Evolutionary conservation across 169 alveolate species (phyloP), one percentile per base, ranked within the genome.

Genomic region (Ichthyophthirius multifiliis): DNA sequence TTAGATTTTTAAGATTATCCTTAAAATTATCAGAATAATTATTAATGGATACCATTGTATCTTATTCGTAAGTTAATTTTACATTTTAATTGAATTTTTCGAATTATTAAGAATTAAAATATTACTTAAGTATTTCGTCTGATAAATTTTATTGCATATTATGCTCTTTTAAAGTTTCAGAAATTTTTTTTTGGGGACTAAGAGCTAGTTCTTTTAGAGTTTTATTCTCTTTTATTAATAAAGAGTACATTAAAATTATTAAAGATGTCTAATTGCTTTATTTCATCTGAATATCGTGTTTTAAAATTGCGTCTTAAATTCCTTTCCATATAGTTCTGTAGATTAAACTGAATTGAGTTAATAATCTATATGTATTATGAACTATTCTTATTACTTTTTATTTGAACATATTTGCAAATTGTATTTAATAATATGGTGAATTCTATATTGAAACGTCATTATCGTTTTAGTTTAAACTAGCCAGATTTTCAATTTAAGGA

Each of bases 291-390:
- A 10, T 55, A 55, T 7, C n/a, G n/a, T 55, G 31, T 20, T 16
- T 20, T 27, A 20, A 18, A 55, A 55, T 55, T 16, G 31, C 13
- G 3, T 55, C 13, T 5, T 27, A 55, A n/a, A 55, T 27, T 55
- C 71, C 71, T 23, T 55, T 55, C 71, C 71, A 55, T 10, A 55
- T 55, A 27, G 31, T 55, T 27, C 71, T 55, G 18, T 55, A 55
- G 0, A 23, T 55, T 27, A 55, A 39, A 27, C 43, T 39, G 31
- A 55, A 55, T 23, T 55, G 18, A 3, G 71, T 20, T 10, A 10
- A 15, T 27, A 55, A 55, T 5, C 71, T 55, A 20, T 27, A 55
- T 23, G 31, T 7, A 20, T 10, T 2, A 27, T 55, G 71, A 10
- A 55, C 31, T 23, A 27, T 27, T 27, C 31, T 55, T 39, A 55